Percentiles rank a stretch among this genome's conserved stretches.
These are phyloP conservation scores for Pleurotus sapidus DNA, from an alignment of 768 basidiomycete genomes.

Conservation along the genomic window DNA sequence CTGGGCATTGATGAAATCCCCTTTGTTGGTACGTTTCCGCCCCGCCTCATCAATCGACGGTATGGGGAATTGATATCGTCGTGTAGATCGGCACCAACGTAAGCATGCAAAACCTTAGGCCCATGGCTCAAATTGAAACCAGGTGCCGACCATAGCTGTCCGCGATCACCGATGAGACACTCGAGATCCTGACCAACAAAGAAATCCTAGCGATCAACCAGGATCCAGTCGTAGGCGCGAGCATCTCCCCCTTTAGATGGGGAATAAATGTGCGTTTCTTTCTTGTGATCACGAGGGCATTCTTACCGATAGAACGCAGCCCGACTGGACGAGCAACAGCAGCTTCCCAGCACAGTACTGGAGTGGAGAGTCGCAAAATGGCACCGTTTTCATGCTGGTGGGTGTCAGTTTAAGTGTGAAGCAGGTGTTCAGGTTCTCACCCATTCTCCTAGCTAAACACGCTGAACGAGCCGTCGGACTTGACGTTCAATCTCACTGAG, in stretches of 20 bases:
- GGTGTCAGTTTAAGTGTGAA: constrained; percentile 10
- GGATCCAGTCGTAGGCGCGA: constrained; percentile 57
- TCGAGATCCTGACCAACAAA: constrained; percentile 57
- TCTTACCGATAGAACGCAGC: constrained; percentile 16
- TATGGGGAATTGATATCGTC: too few relatives aligned
- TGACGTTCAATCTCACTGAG: constrained; percentile 65
- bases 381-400: constrained; percentile 65
- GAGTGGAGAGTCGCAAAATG: constrained; percentile 59
- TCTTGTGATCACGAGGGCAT: neutral
- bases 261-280: constrained; percentile 50
- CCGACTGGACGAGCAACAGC: constrained; percentile 34
- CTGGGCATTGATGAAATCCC: constrained; percentile 68
- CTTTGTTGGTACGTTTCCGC: constrained; percentile 39
- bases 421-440: neutral
- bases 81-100: constrained; percentile 53
- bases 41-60: neutral
- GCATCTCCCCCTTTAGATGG: constrained; percentile 68
- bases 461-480: constrained; percentile 48
- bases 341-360: constrained; percentile 63
- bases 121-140: neutral
- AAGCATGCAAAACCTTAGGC: constrained; percentile 12
- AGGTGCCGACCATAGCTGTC: constrained; percentile 35
- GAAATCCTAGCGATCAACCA: constrained; percentile 72
- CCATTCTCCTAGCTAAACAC: constrained; percentile 48
- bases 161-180: constrained; percentile 43